phyloP scores from a whole-genome alignment of 208 protist species.

The Leishmania turanica region DNA sequence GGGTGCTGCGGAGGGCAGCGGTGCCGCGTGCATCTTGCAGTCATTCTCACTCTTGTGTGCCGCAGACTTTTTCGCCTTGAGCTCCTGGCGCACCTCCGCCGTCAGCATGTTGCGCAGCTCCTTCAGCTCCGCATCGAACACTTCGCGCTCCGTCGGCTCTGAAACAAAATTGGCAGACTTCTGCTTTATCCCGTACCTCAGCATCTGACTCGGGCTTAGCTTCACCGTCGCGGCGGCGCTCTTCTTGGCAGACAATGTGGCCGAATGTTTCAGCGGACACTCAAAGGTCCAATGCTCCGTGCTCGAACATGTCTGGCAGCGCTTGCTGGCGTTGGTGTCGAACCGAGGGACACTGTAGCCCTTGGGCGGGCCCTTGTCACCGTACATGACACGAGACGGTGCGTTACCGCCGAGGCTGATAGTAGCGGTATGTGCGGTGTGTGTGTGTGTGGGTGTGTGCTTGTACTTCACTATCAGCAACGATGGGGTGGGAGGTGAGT shows the following conservation, averaged over 20 bases:
- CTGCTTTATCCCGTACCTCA: constrained; percentile 74
- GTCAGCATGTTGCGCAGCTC: constrained; percentile 28
- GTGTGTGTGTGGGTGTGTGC: neutral
- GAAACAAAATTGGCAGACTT: constrained; percentile 66
- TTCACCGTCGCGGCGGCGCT: constrained; percentile 31
- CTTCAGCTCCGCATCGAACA: constrained; percentile 49
- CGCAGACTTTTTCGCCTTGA: constrained; percentile 18
- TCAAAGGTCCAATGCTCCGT: constrained; percentile 85
- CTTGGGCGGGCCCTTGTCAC: constrained; percentile 64
- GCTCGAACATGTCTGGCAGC: constrained; percentile 74
- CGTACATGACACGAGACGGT: constrained; percentile 47
- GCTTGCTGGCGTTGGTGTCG: constrained; percentile 30
- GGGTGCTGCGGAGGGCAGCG: neutral
- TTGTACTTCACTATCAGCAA: too few species aligned
- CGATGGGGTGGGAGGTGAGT: neutral
- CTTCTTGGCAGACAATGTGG: constrained; percentile 31
- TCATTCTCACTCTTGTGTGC: neutral
- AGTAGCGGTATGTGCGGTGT: too few species aligned
- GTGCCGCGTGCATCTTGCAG: neutral
- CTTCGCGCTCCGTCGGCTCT: constrained; percentile 63
- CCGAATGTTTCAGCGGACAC: constrained; percentile 39
- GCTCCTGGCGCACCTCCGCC: constrained; percentile 32
- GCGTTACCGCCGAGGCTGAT: neutral
- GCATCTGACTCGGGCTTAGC: constrained; percentile 77
- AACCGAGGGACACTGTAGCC: constrained; percentile 84